Percentiles rank a stretch among this genome's conserved stretches.
Evolutionary conservation across 805 yeast species (phyloP).

Genomic region (Brettanomyces custersianus): DNA sequence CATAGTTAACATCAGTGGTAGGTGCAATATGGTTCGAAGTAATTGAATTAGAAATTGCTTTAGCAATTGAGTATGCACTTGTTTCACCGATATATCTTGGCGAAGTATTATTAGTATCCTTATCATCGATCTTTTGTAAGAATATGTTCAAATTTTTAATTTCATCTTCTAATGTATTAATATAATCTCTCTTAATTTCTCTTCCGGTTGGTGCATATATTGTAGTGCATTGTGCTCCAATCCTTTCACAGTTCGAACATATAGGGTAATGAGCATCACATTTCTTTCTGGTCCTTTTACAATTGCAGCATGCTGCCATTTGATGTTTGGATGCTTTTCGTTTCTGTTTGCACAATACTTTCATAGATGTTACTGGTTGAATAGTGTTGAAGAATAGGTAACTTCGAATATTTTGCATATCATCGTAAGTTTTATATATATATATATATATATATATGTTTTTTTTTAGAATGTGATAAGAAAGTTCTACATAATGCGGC

Average conservation of each 20-base stretch:
- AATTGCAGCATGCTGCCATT: constrained; percentile 42
- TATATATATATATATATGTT: too few relatives aligned
- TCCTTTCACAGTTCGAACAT: constrained; percentile 33
- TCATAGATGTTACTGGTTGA: too few relatives aligned
- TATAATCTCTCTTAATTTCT: constrained; percentile 38
- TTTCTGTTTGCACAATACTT: neutral
- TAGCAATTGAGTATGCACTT: constrained; percentile 25
- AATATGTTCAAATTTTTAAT: constrained; percentile 2
- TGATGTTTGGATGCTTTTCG: constrained; percentile 13
- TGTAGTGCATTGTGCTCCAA: constrained; percentile 35
- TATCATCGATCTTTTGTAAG: neutral
- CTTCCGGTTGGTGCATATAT: constrained; percentile 41
- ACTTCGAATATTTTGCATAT: too few relatives aligned
- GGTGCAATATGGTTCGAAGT: constrained; percentile 2
- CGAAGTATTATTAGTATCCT: neutral
- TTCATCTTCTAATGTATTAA: constrained; percentile 33
- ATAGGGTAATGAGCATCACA: constrained; percentile 45
- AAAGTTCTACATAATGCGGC: neutral
- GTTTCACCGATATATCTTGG: constrained; percentile 23
- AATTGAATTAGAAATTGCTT: constrained; percentile 19
- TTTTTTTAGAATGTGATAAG: too few relatives aligned
- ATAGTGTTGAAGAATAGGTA: too few relatives aligned
- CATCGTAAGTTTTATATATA: too few relatives aligned
- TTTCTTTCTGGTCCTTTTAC: constrained; percentile 38
- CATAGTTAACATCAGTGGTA: neutral